Evolutionary conservation across 805 yeast genomes (phyloP).

Genomic region (Jamesozyma lodderae): DNA sequence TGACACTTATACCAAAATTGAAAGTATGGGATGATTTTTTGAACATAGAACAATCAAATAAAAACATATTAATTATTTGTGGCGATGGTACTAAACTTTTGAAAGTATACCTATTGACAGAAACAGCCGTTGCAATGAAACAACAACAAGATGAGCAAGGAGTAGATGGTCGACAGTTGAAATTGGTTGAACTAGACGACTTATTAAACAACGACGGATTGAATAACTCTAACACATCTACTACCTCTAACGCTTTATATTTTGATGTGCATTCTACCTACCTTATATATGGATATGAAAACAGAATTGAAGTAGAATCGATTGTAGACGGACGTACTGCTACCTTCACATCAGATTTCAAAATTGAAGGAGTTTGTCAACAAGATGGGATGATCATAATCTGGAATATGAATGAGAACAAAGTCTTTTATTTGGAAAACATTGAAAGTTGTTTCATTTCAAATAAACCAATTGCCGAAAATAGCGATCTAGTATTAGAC

Average conservation of each 20-base stretch:
- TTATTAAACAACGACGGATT: constrained; percentile 3
- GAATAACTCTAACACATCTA: background rate
- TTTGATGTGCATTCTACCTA: background rate
- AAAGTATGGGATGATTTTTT: background rate
- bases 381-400: background rate
- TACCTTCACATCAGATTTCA: background rate
- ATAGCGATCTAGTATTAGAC: background rate
- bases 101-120: constrained; percentile 7
- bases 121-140: background rate
- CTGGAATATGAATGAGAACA: constrained; percentile 1
- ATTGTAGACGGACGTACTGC: background rate
- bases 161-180: too few relatives aligned
- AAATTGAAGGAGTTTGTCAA: background rate
- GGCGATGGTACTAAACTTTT: background rate
- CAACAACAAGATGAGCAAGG: background rate
- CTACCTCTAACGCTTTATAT: background rate
- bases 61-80: background rate
- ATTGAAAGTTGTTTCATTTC: background rate
- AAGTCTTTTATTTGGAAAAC: constrained; percentile 3
- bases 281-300: background rate
- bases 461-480: background rate
- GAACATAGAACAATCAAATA: background rate
- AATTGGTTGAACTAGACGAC: constrained; percentile 15
- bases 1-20: background rate
- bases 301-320: background rate